Base-by-base conservation (phyloP, 2,329 filamentous ascomycete genomes). In the Tympanopsis confertula region DNA sequence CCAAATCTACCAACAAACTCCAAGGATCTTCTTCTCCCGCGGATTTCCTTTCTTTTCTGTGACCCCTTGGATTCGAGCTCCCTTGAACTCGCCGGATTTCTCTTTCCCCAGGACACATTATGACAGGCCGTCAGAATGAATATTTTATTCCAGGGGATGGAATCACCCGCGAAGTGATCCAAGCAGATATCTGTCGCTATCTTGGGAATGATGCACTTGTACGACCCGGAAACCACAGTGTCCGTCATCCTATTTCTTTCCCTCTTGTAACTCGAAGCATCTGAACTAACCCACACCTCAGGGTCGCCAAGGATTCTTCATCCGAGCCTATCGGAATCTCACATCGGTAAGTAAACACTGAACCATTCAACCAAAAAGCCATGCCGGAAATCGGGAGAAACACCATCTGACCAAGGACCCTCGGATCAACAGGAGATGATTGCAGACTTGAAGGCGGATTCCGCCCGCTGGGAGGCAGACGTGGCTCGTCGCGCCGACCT, bases 121-220 rank as follows among this genome's bases (percentile, higher is more conserved):
- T 18, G 39, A 59, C 62, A 41, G 54, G 56, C 44, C 70, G 73
- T 42, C 74, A 82, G 56, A 85, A 85, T 59, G 81, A 86, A 62
- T 87, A 86, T 57, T 87, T 87, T 58, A 77, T 87, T 39, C 79
- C 81, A 35, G 76, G 80, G 51, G 80, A 86, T 58, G 82, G 83
- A 54, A 88, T 88, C 59, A 82, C 84, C 57, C 78, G 82, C 50
- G 82, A 88, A 59, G 83, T 88, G 51, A 86, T 88, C 60, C 85
- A 84, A 45, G 79, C 82, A 55, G 83, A 88, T 57, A 86, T 88
- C 47, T 87, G 83, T 65, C 81, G 82, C 54, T 88, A 86, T 57
- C 71, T 88, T 48, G 83, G 83, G 52, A 86, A 86, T 58, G 83
- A 88, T 66, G 83, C 83, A 48, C 71, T 85, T 51, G 82, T 86